A percentile compares a stretch with the other conserved stretches of the same genome.
Conservation (phyloP, 306 rosid species). For the Geum urbanum region DNA sequence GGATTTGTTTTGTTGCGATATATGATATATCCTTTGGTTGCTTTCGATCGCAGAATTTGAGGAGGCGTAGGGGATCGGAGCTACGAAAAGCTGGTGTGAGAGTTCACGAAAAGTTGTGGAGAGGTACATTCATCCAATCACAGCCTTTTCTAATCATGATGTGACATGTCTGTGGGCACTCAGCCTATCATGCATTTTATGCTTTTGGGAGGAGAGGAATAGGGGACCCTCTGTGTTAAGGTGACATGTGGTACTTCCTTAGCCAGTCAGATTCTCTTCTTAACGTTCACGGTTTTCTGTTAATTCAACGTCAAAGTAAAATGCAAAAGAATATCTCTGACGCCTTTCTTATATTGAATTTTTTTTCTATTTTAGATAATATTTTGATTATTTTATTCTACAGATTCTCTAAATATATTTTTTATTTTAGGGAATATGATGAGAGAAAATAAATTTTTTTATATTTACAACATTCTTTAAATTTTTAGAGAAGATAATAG, state of each 20-base stretch:
- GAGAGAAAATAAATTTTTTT: no score
- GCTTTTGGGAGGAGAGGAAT: not conserved
- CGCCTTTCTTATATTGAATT: no score
- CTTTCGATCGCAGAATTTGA: constrained; percentile 1
- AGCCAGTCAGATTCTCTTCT: not conserved
- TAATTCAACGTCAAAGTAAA: no score
- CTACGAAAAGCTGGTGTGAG: not conserved
- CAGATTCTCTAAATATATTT: no score
- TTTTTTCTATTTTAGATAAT: no score
- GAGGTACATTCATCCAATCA: not conserved
- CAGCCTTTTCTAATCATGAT: constrained; percentile 28
- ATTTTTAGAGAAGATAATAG: no score
- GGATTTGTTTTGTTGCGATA: constrained; percentile 6
- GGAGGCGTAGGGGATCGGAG: not conserved
- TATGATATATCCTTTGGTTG: not conserved
- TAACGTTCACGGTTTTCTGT: not conserved
- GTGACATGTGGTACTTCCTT: constrained; percentile 21
- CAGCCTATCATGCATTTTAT: not conserved
- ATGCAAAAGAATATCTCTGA: no score
- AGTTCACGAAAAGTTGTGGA: constrained; percentile 4
- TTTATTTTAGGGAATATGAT: no score
- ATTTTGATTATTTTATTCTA: no score
- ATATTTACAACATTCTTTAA: no score
- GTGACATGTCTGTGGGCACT: constrained; percentile 18
- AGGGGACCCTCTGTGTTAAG: not conserved